A percentile compares a stretch with the other conserved stretches of the same genome.
Conservation (phyloP, 2,329 filamentous ascomycete genomes). For the Trichothecium sympodiale region DNA sequence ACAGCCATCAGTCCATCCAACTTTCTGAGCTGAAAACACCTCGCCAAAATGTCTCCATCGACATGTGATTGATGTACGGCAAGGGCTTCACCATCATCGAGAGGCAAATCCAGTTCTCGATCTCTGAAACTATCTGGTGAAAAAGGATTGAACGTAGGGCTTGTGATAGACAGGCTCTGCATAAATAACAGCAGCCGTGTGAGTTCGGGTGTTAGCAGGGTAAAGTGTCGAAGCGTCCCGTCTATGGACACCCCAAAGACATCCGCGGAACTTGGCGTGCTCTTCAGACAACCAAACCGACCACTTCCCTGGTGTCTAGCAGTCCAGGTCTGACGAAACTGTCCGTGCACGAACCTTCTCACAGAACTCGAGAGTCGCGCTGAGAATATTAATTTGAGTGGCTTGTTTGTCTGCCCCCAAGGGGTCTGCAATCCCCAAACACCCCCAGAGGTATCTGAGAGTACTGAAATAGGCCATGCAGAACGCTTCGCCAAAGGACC, state of each 20-base stretch:
- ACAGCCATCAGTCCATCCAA: constrained; percentile 29
- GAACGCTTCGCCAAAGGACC: constrained; percentile 17
- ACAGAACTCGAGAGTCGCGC: constrained; percentile 45
- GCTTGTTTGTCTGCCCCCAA: constrained; percentile 24
- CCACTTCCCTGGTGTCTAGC: constrained; percentile 16
- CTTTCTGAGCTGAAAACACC: constrained; percentile 35
- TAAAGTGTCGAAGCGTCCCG: constrained; percentile 60
- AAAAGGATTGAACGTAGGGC: constrained; percentile 37
- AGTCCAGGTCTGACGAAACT: constrained; percentile 39
- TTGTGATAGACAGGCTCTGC: constrained; percentile 52
- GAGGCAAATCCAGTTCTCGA: constrained; percentile 13
- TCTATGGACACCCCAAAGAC: constrained; percentile 57
- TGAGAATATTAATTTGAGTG: constrained; percentile 40
- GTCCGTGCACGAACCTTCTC: constrained; percentile 41
- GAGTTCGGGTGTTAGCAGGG: constrained; percentile 47
- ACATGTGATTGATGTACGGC: constrained; percentile 36
- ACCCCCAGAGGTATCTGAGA: constrained; percentile 35
- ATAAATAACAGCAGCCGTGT: constrained; percentile 64
- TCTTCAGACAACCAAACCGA: constrained; percentile 31
- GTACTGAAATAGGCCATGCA: constrained; percentile 30
- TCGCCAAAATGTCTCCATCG: constrained; percentile 53
- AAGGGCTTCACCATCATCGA: not conserved
- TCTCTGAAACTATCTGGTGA: constrained; percentile 7
- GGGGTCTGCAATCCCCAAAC: constrained; percentile 41
- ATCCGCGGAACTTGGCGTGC: constrained; percentile 33